Evolutionary conservation across 2,329 filamentous ascomycete genomes (phyloP), one percentile per base, ranked within the genome.

Genomic region (Phialemoniopsis sp.): DNA sequence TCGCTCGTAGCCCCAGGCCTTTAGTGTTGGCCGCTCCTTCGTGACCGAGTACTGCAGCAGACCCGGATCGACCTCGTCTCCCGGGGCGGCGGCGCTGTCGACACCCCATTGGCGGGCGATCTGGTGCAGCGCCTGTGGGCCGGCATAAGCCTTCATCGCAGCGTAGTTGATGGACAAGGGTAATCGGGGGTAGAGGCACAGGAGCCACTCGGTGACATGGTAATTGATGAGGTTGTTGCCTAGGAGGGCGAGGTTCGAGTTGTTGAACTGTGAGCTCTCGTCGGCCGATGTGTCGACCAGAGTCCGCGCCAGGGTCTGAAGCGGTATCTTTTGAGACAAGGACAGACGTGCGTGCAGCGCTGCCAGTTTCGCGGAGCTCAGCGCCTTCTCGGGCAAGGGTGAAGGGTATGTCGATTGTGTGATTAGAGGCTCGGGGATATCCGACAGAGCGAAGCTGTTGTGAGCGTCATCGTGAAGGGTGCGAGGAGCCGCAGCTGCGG

Each of bases 51-150:
- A 95, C 59, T 97, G 93, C 44, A 98, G 71, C 39, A 95, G 71
- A 6, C 91, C 93, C 0, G 90, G 84, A 59, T 98, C 93, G 40
- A 97, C 90, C 66, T 97, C 91, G 43, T 80, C 80, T 37, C 91
- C 93, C 1, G 93, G 93, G 15, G 81, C 84, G 10, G 86, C 87
- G n/a, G 88, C 91, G 32, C 73, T 67, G 60, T 97, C 91, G 13
- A 97, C 81, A 65, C 93, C 93, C 93, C 93, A 98, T 66, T 93
- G 86, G 46, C 76, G 71, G 13, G 87, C 80, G 48, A 97, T 76
- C 15, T 81, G 72, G 37, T 82, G 70, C 34, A 97, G 73, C 1
- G 90, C 82, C 49, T 81, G 78, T 6, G 80, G 76, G 5, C 93
- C 93, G 34, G 83, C 76, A 59, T 89, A 97, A 34, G 87, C 89